Evolutionary conservation across 2,329 filamentous ascomycete species (phyloP).

Genomic region (Aurifilum marmelostoma): DNA sequence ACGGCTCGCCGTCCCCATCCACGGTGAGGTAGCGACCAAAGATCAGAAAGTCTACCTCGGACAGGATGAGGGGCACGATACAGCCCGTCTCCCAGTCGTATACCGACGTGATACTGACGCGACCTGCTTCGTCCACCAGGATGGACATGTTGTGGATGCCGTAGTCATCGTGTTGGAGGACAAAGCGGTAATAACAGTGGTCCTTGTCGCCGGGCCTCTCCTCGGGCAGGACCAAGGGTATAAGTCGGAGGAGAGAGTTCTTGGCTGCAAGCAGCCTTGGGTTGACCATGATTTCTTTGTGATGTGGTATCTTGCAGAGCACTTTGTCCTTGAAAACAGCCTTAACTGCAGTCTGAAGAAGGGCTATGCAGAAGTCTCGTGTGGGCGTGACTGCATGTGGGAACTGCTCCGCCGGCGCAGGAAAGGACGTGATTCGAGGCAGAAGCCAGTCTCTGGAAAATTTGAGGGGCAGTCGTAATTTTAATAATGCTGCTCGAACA

Average conservation of each 20-base stretch:
- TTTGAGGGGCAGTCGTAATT: neutral
- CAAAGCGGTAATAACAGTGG: slow-evolving; percentile 39
- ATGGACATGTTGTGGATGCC: slow-evolving; percentile 40
- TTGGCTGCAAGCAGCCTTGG: slow-evolving; percentile 32
- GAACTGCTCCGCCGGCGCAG: neutral
- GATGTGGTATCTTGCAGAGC: neutral
- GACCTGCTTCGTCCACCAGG: slow-evolving; percentile 28
- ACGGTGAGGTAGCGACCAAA: slow-evolving; percentile 4
- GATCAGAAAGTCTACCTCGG: slow-evolving; percentile 35
- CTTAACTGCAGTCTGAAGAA: neutral
- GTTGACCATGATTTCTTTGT: neutral
- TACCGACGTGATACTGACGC: slow-evolving; percentile 31
- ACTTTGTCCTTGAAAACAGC: neutral
- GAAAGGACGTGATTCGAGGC: neutral
- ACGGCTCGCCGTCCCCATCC: slow-evolving; percentile 32
- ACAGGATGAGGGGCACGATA: slow-evolving; percentile 32
- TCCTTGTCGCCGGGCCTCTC: slow-evolving; percentile 12
- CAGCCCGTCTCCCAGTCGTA: slow-evolving; percentile 38
- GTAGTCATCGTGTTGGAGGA: slow-evolving; percentile 41
- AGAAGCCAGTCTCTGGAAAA: neutral
- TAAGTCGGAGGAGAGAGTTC: slow-evolving; percentile 35
- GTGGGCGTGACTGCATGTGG: neutral
- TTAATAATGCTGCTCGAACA: neutral
- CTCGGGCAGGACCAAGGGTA: slow-evolving; percentile 33
- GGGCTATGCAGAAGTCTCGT: neutral